Percentiles rank a stretch among this genome's conserved stretches.
Evolutionary conservation across 1,284 basidiomycete genomes (phyloP).

Genomic region (Sanghuangporus sanghuang): DNA sequence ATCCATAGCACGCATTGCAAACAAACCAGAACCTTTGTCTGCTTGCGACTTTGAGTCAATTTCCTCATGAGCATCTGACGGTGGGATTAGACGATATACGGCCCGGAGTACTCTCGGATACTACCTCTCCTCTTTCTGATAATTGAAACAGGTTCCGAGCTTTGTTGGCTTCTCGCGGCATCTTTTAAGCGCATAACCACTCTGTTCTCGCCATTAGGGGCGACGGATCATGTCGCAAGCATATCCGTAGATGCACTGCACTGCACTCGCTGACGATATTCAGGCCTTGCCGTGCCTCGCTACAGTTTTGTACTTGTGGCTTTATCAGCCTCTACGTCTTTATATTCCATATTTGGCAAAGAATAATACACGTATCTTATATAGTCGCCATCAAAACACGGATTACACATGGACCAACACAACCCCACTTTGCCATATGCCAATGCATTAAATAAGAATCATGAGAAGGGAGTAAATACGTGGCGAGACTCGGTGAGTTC

Average conservation of each 20-base stretch:
- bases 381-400: not conserved
- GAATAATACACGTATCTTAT: not conserved
- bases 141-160: not conserved
- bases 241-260: not conserved
- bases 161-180: not conserved
- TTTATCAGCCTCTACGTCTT: not conserved
- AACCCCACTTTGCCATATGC: not conserved
- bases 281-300: not conserved
- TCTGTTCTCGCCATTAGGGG: not conserved
- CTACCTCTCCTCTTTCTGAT: not conserved
- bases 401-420: not conserved
- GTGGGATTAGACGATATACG: not conserved
- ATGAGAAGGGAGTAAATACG: not conserved
- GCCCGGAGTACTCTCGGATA: not conserved
- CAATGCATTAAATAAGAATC: not conserved
- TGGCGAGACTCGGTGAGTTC: not conserved
- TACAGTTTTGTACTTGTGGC: not conserved
- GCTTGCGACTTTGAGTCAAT: not conserved
- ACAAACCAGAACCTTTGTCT: not conserved
- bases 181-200: not conserved
- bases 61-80: not conserved
- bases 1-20: not conserved
- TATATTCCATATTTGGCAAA: not conserved
- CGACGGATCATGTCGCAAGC: not conserved
- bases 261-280: not conserved